Conservation (phyloP, 768 basidiomycete species). For the Boletus reticulatus region DNA sequence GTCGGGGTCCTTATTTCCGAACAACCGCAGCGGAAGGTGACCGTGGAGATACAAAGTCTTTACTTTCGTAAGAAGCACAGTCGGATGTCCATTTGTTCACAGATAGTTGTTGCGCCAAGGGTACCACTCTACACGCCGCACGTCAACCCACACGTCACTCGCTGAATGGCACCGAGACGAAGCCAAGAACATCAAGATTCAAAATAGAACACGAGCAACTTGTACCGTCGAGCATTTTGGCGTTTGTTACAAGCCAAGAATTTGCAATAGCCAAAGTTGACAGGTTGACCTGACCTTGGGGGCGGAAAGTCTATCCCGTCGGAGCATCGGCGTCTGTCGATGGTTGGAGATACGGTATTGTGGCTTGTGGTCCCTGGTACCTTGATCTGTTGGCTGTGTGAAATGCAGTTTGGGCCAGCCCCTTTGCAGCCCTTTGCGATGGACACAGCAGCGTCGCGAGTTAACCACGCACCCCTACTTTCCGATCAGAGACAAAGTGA, state of each 20-base stretch:
- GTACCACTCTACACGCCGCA: not conserved
- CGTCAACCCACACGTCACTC: not conserved
- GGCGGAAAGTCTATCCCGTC: not conserved
- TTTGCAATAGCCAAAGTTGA: not conserved
- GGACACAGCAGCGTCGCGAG: slow-evolving; percentile 8
- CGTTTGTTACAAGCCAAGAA: no score
- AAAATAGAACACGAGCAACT: not conserved
- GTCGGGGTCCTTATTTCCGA: slow-evolving; percentile 13
- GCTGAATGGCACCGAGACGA: no score
- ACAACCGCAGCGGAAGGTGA: not conserved
- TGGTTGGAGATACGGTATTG: not conserved
- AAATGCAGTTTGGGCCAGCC: slow-evolving; percentile 5
- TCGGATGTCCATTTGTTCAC: not conserved
- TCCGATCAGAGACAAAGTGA: not conserved
- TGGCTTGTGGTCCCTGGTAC: slow-evolving; percentile 21
- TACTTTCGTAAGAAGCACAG: not conserved
- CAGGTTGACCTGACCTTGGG: not conserved
- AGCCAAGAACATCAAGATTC: not conserved
- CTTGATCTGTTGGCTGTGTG: slow-evolving; percentile 17
- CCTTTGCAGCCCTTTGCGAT: slow-evolving; percentile 1
- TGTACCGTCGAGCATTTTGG: not conserved
- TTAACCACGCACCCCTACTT: slow-evolving; percentile 8
- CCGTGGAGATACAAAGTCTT: slow-evolving; percentile 1
- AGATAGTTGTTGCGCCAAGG: not conserved
- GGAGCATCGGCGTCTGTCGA: not conserved